phyloP scores from a whole-genome alignment of 768 basidiomycete species.

The Panaeolus papilionaceus region DNA sequence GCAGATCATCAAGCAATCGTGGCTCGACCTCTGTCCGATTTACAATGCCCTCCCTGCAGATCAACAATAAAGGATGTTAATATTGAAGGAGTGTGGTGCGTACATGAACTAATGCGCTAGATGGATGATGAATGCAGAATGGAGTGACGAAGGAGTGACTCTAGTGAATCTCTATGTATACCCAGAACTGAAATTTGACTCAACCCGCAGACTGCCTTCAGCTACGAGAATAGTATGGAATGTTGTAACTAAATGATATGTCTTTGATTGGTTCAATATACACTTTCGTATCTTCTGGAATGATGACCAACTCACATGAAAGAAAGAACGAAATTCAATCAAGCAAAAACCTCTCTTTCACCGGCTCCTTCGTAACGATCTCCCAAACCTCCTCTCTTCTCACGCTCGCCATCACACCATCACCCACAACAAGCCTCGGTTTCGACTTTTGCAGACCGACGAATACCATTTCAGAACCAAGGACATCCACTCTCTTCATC shows the following conservation, averaged over 20 bases:
- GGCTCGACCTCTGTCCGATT: constrained; percentile 13
- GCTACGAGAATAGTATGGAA: constrained; percentile 3
- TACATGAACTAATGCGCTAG: neutral
- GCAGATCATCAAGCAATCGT: neutral
- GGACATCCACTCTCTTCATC: neutral
- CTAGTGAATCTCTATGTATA: neutral
- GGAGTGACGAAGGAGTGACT: neutral
- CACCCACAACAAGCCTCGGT: neutral
- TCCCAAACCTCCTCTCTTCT: constrained; percentile 3
- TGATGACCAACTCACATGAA: neutral
- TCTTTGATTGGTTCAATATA: too few species aligned
- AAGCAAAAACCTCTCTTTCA: constrained; percentile 8
- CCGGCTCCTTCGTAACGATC: constrained; percentile 2
- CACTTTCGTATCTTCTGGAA: neutral
- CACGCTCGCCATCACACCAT: neutral
- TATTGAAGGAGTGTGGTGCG: constrained; percentile 9
- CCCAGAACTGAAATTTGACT: neutral
- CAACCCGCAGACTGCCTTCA: constrained; percentile 9
- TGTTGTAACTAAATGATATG: neutral
- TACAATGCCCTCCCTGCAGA: neutral
- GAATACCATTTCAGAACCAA: neutral
- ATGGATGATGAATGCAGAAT: neutral
- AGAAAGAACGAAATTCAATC: neutral
- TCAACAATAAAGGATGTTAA: neutral
- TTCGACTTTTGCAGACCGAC: constrained; percentile 7